These are phyloP conservation scores for Candida frijolesensis DNA, from an alignment of 1,139 yeast genomes.

Conservation along the genomic window DNA sequence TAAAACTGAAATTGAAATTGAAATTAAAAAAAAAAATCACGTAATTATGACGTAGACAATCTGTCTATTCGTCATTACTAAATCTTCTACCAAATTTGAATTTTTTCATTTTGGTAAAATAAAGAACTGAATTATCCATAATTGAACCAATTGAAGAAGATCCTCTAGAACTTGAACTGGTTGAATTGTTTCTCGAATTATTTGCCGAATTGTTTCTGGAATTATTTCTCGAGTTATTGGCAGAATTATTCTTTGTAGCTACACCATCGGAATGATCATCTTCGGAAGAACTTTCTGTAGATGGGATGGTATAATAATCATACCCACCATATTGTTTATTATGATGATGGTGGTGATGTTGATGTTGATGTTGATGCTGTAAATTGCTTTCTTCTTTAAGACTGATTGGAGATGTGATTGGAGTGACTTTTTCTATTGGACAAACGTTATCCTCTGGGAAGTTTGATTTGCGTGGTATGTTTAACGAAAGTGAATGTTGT, in stretches of 20 bases:
- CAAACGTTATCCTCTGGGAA: slow-evolving; percentile 1
- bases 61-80: slow-evolving; percentile 9
- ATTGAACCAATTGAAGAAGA: slow-evolving; percentile 12
- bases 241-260: background rate
- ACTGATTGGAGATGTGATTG: background rate
- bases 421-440: slow-evolving; percentile 1
- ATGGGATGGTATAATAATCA: slow-evolving; percentile 17
- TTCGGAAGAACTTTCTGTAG: slow-evolving; percentile 8
- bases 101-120: slow-evolving; percentile 14
- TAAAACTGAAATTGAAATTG: no score
- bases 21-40: background rate
- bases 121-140: slow-evolving; percentile 13
- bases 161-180: slow-evolving; percentile 12
- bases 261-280: background rate
- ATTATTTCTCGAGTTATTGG: slow-evolving; percentile 10
- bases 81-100: slow-evolving; percentile 14
- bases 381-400: background rate
- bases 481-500: slow-evolving; percentile 1
- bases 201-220: slow-evolving; percentile 1
- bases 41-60: background rate
- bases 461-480: background rate
- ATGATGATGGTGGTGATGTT: slow-evolving; percentile 5
- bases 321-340: slow-evolving; percentile 10
- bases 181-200: slow-evolving; percentile 11
- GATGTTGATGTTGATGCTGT: background rate